A percentile compares a stretch with the other conserved stretches of the same genome.
Evolutionary conservation across 2,329 filamentous ascomycete species (phyloP).

Genomic region (Mariannaea elegans): DNA sequence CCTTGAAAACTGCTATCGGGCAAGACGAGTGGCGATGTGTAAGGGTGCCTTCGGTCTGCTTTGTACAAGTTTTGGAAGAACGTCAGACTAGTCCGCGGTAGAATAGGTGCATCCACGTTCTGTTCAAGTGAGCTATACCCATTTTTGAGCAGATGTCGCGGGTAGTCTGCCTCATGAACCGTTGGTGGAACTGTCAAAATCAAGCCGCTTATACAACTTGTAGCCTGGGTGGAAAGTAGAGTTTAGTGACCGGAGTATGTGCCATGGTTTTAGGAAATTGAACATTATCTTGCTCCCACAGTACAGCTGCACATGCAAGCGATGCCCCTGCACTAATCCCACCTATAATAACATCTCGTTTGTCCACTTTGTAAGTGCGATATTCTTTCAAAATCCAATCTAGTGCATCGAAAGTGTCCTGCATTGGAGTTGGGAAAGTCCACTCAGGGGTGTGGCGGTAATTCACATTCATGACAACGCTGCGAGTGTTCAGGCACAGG

Average conservation of each 20-base stretch:
- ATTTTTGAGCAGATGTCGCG: background rate
- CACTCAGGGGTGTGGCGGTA: conserved; percentile 5
- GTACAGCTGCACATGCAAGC: background rate
- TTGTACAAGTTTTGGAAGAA: background rate
- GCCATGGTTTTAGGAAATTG: background rate
- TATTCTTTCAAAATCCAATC: background rate
- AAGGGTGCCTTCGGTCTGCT: background rate
- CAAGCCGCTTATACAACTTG: no score
- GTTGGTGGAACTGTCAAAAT: no score
- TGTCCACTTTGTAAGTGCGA: background rate
- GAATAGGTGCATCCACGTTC: background rate
- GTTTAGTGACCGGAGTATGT: background rate
- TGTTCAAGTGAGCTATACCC: background rate
- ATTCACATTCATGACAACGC: background rate
- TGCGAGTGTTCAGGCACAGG: background rate
- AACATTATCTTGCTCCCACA: background rate
- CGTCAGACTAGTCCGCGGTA: background rate
- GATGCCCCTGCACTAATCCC: conserved; percentile 1
- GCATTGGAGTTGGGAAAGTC: background rate
- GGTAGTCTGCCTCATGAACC: background rate
- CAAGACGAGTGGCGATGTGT: background rate
- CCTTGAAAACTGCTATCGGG: background rate
- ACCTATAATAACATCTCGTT: conserved; percentile 2
- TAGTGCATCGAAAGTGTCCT: conserved; percentile 1
- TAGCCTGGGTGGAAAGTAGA: no score